Evolutionary conservation across 805 yeast genomes (phyloP).

Genomic region (Schwanniomyces yamadae): DNA sequence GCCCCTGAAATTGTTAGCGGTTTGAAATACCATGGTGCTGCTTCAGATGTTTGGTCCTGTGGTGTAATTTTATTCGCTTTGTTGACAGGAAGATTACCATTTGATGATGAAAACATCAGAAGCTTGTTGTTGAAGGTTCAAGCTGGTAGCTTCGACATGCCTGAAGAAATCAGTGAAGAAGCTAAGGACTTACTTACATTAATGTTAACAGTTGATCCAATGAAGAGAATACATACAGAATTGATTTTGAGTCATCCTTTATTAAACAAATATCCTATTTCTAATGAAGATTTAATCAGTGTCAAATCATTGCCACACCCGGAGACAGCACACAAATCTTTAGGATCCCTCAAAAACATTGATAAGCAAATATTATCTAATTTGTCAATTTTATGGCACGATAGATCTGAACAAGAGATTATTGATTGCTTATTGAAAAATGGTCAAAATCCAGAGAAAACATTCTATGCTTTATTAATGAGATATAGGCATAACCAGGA

Average conservation of each 20-base stretch:
- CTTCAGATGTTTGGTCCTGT: conserved; percentile 97
- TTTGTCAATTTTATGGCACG: conserved; percentile 58
- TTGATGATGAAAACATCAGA: conserved; percentile 94
- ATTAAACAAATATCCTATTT: conserved; percentile 52
- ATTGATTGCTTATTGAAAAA: conserved; percentile 33
- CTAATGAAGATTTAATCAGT: conserved; percentile 44
- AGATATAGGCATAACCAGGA: conserved; percentile 44
- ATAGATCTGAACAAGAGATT: conserved; percentile 44
- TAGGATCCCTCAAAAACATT: conserved; percentile 46
- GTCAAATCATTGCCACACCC: conserved; percentile 54
- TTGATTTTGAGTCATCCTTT: conserved; percentile 82
- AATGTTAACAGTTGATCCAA: conserved; percentile 84
- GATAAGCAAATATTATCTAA: conserved; percentile 55
- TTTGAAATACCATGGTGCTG: conserved; percentile 91
- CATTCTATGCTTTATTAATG: conserved; percentile 45
- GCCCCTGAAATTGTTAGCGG: conserved; percentile 98
- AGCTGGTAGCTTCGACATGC: conserved; percentile 83
- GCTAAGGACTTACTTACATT: conserved; percentile 81
- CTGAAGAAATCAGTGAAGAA: conserved; percentile 71
- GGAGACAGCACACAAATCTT: conserved; percentile 50
- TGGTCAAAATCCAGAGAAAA: conserved; percentile 46
- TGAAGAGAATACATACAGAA: conserved; percentile 71
- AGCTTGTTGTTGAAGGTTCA: conserved; percentile 86
- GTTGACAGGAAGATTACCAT: conserved; percentile 92
- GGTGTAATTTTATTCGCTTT: conserved; percentile 93